Percentiles rank a stretch among this genome's conserved stretches.
Evolutionary conservation across 2,329 filamentous ascomycete species (phyloP).

Genomic region (Pyrenophora seminiperda): DNA sequence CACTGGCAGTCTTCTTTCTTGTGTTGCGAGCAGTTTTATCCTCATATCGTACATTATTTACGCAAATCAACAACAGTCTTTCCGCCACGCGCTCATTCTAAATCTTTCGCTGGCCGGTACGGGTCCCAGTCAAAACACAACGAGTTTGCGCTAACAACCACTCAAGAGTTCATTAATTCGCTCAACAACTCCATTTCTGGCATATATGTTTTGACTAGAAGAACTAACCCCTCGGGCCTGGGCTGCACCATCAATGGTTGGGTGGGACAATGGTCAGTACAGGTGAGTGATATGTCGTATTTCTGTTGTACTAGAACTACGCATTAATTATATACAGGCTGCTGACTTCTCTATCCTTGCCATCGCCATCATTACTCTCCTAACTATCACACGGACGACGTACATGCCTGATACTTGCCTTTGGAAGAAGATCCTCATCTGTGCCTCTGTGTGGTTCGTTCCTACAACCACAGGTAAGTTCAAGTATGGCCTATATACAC

Average conservation of each 20-base stretch:
- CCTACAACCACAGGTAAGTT: slow-evolving; percentile 26
- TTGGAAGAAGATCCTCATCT: slow-evolving; percentile 41
- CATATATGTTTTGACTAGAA: slow-evolving; percentile 37
- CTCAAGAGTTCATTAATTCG: slow-evolving; percentile 42
- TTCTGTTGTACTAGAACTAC: background rate
- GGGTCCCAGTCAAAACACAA: background rate
- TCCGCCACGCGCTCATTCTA: slow-evolving; percentile 31
- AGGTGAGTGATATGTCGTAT: slow-evolving; percentile 23
- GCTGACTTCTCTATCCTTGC: slow-evolving; percentile 52
- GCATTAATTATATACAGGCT: slow-evolving; percentile 14
- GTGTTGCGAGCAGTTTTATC: slow-evolving; percentile 23
- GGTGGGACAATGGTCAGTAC: slow-evolving; percentile 52
- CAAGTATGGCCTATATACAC: background rate
- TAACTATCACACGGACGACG: slow-evolving; percentile 48
- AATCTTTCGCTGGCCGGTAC: slow-evolving; percentile 31
- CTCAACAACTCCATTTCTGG: slow-evolving; percentile 53
- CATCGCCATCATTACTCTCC: slow-evolving; percentile 52
- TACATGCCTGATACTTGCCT: slow-evolving; percentile 41
- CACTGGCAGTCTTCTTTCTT: slow-evolving; percentile 29
- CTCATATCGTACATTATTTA: slow-evolving; percentile 25
- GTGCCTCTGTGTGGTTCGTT: slow-evolving; percentile 50
- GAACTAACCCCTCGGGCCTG: slow-evolving; percentile 32
- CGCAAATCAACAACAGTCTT: slow-evolving; percentile 23
- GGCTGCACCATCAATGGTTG: slow-evolving; percentile 53
- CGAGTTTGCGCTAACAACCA: background rate